phyloP scores from a whole-genome alignment of 2,329 filamentous ascomycete species.

The Trichoderma atroviride region DNA sequence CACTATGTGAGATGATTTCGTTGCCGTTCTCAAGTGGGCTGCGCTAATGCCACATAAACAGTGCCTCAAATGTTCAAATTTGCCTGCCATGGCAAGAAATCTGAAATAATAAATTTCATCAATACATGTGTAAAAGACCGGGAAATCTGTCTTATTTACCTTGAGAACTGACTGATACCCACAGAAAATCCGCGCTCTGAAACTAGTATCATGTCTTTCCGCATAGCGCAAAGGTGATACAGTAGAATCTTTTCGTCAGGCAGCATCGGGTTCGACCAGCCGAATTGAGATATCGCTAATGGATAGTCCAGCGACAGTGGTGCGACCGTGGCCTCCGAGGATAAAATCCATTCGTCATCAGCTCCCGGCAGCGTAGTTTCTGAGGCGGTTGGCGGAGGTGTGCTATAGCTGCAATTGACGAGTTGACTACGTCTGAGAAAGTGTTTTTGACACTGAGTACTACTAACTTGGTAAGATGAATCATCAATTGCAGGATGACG shows the following conservation, averaged over 20 bases:
- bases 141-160: not conserved
- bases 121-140: not conserved
- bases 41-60: not conserved
- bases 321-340: not conserved
- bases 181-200: not conserved
- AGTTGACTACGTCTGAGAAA: not conserved
- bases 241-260: not conserved
- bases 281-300: not conserved
- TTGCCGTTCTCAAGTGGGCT: not conserved
- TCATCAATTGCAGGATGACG: not conserved
- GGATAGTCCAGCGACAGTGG: not conserved
- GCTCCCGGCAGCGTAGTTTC: not conserved
- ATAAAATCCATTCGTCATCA: not conserved
- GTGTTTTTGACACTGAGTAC: not conserved
- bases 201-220: not conserved
- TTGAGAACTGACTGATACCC: not conserved
- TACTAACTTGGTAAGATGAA: not conserved
- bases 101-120: not conserved
- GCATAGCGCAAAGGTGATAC: not conserved
- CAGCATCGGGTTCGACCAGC: not conserved
- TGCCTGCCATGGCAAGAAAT: not conserved
- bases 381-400: not conserved
- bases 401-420: not conserved
- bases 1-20: not conserved
- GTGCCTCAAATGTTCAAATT: not conserved